Percentiles rank a stretch among this genome's conserved stretches.
phyloP scores from a whole-genome alignment of 441 rosid genomes.

The Adansonia gregorii region DNA sequence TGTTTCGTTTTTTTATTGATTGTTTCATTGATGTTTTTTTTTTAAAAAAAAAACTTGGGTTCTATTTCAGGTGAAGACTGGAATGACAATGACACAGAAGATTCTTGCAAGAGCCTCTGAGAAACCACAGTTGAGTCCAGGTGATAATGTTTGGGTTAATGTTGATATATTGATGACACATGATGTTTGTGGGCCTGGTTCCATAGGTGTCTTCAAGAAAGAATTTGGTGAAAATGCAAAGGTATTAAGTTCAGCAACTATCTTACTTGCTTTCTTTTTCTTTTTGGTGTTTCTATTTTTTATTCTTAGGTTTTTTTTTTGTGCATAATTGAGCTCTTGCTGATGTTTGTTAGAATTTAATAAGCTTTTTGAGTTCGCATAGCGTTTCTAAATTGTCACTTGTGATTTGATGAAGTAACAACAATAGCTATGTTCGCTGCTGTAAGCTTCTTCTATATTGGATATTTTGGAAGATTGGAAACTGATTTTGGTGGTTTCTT shows the following conservation, averaged over 20 bases:
- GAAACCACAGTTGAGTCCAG: conserved; percentile 72
- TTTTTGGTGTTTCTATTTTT: not conserved
- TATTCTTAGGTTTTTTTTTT: not conserved
- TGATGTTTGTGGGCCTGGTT: conserved; percentile 96
- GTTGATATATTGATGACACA: conserved; percentile 95
- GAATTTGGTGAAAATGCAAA: conserved; percentile 87
- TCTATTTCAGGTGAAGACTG: conserved; percentile 73
- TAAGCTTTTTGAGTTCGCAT: not conserved
- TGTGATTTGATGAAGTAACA: not conserved
- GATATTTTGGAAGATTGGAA: not conserved
- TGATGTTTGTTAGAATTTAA: not conserved
- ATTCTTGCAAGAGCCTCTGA: conserved; percentile 83
- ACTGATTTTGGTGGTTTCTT: conserved; percentile 15
- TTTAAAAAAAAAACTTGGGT: not conserved
- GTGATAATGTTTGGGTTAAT: conserved; percentile 94
- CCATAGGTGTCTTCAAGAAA: conserved; percentile 83
- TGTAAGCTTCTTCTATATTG: not conserved
- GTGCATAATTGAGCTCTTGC: not conserved
- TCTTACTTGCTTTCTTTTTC: not conserved
- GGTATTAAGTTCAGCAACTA: conserved; percentile 41
- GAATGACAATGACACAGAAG: conserved; percentile 94
- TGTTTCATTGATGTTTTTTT: not conserved
- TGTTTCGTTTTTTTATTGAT: not conserved
- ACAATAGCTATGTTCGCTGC: not conserved
- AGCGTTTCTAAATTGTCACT: not conserved